Evolutionary conservation across 2,329 filamentous ascomycete genomes (phyloP), one percentile per base, ranked within the genome.

Genomic region (Calonectria pteridis): DNA sequence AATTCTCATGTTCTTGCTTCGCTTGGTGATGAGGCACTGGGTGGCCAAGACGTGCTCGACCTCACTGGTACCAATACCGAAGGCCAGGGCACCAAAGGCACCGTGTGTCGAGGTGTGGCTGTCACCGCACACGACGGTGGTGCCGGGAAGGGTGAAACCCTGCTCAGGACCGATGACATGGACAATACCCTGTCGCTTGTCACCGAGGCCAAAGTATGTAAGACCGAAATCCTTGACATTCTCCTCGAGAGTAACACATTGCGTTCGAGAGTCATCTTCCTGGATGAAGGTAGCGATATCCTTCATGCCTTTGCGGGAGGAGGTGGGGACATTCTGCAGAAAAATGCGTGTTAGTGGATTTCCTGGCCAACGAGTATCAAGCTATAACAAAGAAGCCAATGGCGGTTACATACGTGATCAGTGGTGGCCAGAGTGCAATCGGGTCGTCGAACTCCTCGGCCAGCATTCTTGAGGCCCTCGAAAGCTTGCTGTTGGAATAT

Each of bases 141-240:
- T 98, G 79, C 95, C 97, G 51, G 97, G 97, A 46, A 98, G 93
- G 71, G 97, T 99, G 89, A 99, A 99, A 79, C 97, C 97, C 86
- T 99, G 97, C 89, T 99, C 97, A 50, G 97, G 97, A 43, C 97
- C 97, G 81, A 99, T 98, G 81, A 99, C 95, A 87, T 99, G 97
- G 72, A 98, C 97, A 81, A 99, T 99, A 78, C 97, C 97, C 87
- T 99, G 97, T 77, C 97, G 93, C 90, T 97, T 97, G 87, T 98
- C 96, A 79, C 94, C 94, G 76, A 99, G 93, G 75, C 97, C 97
- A 83, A 99, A 99, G 87, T 98, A 98, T 84, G 96, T 98, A 82
- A 99, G 90, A 82, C 95, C 95, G 84, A 98, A 98, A 77, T 96
- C 94, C 87, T 96, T 97, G 81, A 99, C 96, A 81, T 99, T 99